A percentile compares a stretch with the other conserved stretches of the same genome.
Conservation (phyloP, 2,329 filamentous ascomycete species). For the Aspergillus phoenicis region DNA sequence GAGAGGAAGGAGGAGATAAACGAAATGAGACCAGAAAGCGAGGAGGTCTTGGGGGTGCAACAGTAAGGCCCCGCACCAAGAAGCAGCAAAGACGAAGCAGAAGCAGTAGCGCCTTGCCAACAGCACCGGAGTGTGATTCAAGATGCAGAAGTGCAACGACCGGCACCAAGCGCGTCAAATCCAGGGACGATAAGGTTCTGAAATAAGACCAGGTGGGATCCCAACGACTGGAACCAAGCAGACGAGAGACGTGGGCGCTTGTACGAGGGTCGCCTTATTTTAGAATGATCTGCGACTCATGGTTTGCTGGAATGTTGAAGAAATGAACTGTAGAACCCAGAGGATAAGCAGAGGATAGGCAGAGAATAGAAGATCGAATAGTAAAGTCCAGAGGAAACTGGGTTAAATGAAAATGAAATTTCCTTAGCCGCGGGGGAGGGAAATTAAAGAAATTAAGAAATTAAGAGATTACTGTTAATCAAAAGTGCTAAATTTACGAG, state of each 20-base stretch:
- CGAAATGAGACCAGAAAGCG: background rate
- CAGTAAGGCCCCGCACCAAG: background rate
- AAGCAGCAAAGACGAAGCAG: too few relatives aligned
- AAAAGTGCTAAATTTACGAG: conserved; percentile 2
- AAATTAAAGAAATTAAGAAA: conserved; percentile 1
- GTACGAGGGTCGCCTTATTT: conserved; percentile 6
- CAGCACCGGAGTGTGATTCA: background rate
- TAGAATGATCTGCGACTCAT: conserved; percentile 5
- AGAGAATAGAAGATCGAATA: too few relatives aligned
- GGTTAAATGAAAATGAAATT: background rate
- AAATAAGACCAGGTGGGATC: conserved; percentile 4
- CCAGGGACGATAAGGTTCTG: conserved; percentile 2
- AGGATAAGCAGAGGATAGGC: too few relatives aligned
- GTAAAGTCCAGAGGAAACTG: too few relatives aligned
- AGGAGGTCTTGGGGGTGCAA: background rate
- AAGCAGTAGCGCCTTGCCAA: too few relatives aligned
- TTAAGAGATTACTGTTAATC: background rate
- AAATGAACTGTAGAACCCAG: too few relatives aligned
- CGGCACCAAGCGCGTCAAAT: background rate
- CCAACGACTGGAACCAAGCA: background rate
- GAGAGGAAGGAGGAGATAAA: background rate
- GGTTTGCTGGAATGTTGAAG: background rate
- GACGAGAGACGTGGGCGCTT: conserved; percentile 5
- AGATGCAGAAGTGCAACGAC: background rate
- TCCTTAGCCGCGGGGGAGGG: background rate